These are phyloP conservation scores for Thraustochytrium striatum DNA, from an alignment of 352 stramenopile species.

Conservation along the genomic window DNA sequence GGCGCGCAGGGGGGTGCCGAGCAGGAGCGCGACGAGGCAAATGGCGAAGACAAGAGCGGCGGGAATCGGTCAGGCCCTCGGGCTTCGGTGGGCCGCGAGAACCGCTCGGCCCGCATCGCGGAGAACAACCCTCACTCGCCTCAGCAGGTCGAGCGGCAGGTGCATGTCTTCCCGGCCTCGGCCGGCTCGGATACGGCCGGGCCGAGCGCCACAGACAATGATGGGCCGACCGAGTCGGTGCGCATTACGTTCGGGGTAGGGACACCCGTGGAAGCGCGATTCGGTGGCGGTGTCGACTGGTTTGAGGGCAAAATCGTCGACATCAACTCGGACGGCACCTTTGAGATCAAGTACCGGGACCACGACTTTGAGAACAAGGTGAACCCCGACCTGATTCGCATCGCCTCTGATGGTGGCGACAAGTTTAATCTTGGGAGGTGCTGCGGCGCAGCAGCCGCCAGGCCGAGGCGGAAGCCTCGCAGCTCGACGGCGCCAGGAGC, in stretches of 20 bases:
- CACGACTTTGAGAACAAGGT: conserved; percentile 21
- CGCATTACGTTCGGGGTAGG: conserved; percentile 3
- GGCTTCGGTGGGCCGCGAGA: too few relatives aligned
- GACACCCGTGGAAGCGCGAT: conserved; percentile 7
- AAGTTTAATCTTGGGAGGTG: not conserved
- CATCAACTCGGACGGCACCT: conserved; percentile 20
- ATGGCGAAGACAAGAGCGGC: too few relatives aligned
- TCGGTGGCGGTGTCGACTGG: conserved; percentile 9
- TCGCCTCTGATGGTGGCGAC: not conserved
- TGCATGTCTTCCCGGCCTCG: too few relatives aligned
- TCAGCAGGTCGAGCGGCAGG: too few relatives aligned
- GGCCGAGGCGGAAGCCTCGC: not conserved
- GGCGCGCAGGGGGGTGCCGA: not conserved
- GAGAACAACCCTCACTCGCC: too few relatives aligned
- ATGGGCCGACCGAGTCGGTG: not conserved
- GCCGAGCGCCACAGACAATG: not conserved
- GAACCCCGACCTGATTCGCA: not conserved
- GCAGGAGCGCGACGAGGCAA: not conserved
- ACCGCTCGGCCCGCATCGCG: too few relatives aligned
- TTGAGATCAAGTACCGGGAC: conserved; percentile 38
- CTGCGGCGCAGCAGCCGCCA: not conserved
- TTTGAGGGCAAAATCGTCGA: conserved; percentile 13
- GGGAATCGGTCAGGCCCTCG: too few relatives aligned
- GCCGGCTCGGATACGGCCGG: not conserved
- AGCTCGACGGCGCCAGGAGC: not conserved